These are phyloP conservation scores for Brassica cretica DNA, from an alignment of 345 rosid genomes.

Conservation along the genomic window DNA sequence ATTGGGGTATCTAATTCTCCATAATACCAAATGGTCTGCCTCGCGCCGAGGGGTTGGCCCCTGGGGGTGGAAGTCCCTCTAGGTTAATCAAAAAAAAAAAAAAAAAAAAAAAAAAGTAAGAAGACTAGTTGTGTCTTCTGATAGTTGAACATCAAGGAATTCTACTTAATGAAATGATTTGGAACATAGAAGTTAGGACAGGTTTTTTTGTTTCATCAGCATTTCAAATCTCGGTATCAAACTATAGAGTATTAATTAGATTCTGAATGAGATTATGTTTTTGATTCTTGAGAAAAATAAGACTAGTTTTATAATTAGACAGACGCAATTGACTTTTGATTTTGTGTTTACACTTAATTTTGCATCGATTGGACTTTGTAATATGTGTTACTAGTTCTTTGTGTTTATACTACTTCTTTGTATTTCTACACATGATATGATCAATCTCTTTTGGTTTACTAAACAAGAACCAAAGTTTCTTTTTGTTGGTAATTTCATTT, in stretches of 20 bases:
- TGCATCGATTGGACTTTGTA: not conserved
- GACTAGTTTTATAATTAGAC: not conserved
- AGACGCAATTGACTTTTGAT: not conserved
- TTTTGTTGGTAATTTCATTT: not conserved
- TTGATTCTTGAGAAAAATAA: not conserved
- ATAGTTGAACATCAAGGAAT: slow-evolving; percentile 36
- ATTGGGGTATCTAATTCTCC: too few species aligned
- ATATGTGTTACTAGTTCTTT: not conserved
- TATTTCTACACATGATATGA: too few species aligned
- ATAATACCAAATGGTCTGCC: too few species aligned
- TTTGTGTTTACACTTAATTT: not conserved
- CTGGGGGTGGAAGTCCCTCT: too few species aligned
- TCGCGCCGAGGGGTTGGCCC: too few species aligned
- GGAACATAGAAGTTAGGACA: not conserved
- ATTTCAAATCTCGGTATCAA: not conserved
- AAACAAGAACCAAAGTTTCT: slow-evolving; percentile 6
- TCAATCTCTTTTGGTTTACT: not conserved
- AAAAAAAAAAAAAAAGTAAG: too few species aligned
- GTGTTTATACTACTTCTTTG: not conserved
- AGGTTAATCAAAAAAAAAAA: too few species aligned
- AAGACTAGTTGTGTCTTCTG: slow-evolving; percentile 29
- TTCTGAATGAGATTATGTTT: not conserved
- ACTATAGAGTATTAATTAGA: not conserved
- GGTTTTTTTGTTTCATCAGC: not conserved
- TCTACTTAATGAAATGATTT: not conserved